Evolutionary conservation across 768 basidiomycete genomes (phyloP), one percentile per base, ranked within the genome.

Genomic region (Chalciporus pseudorubinellus): DNA sequence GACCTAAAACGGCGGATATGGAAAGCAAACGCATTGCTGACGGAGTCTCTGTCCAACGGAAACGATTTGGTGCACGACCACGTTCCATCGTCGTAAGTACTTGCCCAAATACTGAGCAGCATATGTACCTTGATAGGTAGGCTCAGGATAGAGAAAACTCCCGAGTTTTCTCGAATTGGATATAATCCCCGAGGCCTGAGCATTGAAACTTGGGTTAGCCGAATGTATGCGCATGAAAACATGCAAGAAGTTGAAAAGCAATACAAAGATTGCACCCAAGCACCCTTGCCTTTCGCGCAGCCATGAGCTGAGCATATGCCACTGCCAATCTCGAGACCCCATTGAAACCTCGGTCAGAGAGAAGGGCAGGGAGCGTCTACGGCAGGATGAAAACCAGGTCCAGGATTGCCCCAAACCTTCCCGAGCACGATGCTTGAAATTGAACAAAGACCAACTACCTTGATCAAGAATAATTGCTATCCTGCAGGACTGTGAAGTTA

Each of bases 381-480:
- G 9, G 31, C 31, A 31, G 10, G 31, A 31, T 14, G 13, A 31
- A 31, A 31, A 11, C 13, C 19, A 1, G n/a, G n/a, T n/a, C n/a
- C n/a, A n/a, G n/a, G 38, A 34, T 29, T 12, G 21, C 48, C 28
- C 24, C 33, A 12, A 40, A 39, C 6, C 29, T n/a, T 21, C 51
- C 46, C 48, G 7, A n/a, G 16, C 29, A 21, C 22, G 21, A 26
- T 38, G 8, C n/a, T 20, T 51, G n/a, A 3, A 16, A 34, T 19
- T 39, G 19, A 29, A 52, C 47, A 59, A 28, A 19, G 31, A 38
- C 24, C 20, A 31, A 45, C 59, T 36, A 62, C 61, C 59, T 62
- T 19, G 39, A 12, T 42, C 3, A 42, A 26, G 42, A 42, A 22
- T 7, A 3, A 19, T 21, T 1, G 33, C 42, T 24, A 18, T 13